Percentiles rank a stretch among this genome's conserved stretches.
Evolutionary conservation across 2,329 filamentous ascomycete species (phyloP).

Genomic region (Microdochium bolleyi): DNA sequence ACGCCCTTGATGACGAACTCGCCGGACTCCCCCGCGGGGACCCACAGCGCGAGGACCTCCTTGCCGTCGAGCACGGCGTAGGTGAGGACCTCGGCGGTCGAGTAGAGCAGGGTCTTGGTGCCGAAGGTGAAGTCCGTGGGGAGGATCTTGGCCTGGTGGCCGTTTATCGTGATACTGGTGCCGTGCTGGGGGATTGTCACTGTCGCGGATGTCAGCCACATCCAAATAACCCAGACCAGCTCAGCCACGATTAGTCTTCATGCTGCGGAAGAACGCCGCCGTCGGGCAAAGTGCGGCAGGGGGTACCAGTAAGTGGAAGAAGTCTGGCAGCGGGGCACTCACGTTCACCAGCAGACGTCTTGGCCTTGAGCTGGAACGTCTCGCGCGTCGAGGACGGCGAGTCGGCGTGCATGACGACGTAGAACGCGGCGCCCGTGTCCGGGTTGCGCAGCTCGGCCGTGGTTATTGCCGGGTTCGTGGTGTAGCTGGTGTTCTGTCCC

Average conservation of each 20-base stretch:
- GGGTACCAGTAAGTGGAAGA: too few relatives aligned
- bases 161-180: constrained; percentile 42
- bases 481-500: constrained; percentile 38
- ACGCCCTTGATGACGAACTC: constrained; percentile 44
- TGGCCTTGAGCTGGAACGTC: constrained; percentile 44
- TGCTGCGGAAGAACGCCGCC: neutral
- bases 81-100: constrained; percentile 61
- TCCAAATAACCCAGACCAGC: too few relatives aligned
- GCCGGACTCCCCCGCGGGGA: constrained; percentile 51
- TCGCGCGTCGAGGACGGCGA: constrained; percentile 43
- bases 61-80: constrained; percentile 34
- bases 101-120: constrained; percentile 53
- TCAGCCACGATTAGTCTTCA: too few relatives aligned
- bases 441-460: constrained; percentile 51
- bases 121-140: constrained; percentile 60
- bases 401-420: constrained; percentile 46
- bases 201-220: constrained; percentile 1
- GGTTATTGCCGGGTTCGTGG: constrained; percentile 41
- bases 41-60: constrained; percentile 49
- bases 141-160: constrained; percentile 56
- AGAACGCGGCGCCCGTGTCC: constrained; percentile 48
- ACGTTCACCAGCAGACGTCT: constrained; percentile 43
- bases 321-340: too few relatives aligned
- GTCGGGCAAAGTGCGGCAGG: neutral
- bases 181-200: constrained; percentile 44